These are phyloP conservation scores for Sclerotinia subarctica DNA, from an alignment of 2,329 filamentous ascomycete genomes.

Conservation along the genomic window DNA sequence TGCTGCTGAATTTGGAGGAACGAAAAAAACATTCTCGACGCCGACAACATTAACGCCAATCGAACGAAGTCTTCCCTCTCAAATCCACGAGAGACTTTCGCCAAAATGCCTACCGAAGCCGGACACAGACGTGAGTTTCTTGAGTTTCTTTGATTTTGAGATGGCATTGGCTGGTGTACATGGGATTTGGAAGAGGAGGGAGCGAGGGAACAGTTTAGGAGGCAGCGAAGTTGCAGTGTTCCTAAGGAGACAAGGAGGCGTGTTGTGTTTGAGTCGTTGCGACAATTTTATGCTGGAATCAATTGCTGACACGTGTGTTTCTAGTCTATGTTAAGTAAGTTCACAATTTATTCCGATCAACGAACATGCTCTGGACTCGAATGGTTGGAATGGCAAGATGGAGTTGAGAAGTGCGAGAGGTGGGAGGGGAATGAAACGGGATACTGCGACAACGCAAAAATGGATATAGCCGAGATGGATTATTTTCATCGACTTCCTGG, in stretches of 20 bases:
- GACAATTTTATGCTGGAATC: conserved; percentile 12
- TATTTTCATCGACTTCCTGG: not conserved
- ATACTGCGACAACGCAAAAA: conserved; percentile 17
- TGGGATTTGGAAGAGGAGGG: not conserved
- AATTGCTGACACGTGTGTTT: conserved; percentile 36
- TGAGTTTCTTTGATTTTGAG: conserved; percentile 52
- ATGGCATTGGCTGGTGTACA: not conserved
- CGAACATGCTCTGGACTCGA: not conserved
- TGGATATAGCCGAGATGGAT: not conserved
- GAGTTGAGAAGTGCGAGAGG: not conserved
- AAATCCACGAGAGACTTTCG: conserved; percentile 48
- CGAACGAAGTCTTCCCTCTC: conserved; percentile 40
- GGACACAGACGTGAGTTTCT: conserved; percentile 79
- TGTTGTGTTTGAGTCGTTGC: not conserved
- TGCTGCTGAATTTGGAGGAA: conserved; percentile 5
- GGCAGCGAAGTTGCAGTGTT: conserved; percentile 1
- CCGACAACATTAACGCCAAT: conserved; percentile 26
- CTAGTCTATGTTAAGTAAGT: conserved; percentile 90
- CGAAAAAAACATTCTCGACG: conserved; percentile 35
- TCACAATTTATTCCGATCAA: conserved; percentile 28
- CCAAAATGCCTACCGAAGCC: conserved; percentile 84
- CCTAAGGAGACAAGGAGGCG: not conserved
- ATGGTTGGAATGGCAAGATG: conserved; percentile 3
- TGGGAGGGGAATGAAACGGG: not conserved
- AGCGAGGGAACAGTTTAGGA: not conserved